phyloP scores from a whole-genome alignment of 2,329 filamentous ascomycete species.

The Chrysoporthe deuterocubensis region DNA sequence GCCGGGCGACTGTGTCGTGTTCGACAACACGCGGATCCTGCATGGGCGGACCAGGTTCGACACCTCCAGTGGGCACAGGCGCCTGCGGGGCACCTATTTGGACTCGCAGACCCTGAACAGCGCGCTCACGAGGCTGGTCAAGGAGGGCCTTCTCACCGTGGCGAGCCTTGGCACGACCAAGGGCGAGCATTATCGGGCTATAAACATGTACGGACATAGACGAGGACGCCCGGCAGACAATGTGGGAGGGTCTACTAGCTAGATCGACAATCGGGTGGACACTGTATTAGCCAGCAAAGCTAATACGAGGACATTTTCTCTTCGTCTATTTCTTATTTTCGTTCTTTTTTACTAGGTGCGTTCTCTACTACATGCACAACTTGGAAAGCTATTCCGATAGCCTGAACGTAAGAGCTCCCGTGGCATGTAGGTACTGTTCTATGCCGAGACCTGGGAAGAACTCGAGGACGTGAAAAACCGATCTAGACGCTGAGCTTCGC shows the following conservation, averaged over 20 bases:
- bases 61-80: conserved; percentile 66
- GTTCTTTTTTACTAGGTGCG: too few relatives aligned
- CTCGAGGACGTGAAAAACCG: too few relatives aligned
- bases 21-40: conserved; percentile 84
- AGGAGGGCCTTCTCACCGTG: background rate
- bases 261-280: background rate
- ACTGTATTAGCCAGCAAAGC: background rate
- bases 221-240: background rate
- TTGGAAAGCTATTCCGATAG: too few relatives aligned
- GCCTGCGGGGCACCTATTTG: conserved; percentile 86
- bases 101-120: conserved; percentile 46
- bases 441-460: too few relatives aligned
- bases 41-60: conserved; percentile 84
- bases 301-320: background rate
- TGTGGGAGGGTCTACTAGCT: background rate
- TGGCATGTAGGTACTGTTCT: too few relatives aligned
- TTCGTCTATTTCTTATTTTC: too few relatives aligned
- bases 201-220: background rate
- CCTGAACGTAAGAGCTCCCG: too few relatives aligned
- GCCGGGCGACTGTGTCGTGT: conserved; percentile 89
- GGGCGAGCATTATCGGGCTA: background rate
- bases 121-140: conserved; percentile 25
- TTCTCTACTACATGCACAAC: too few relatives aligned
- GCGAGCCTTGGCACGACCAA: background rate
- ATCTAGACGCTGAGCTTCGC: too few relatives aligned